These are phyloP conservation scores for Metahyphopichia silvanorum DNA, from an alignment of 805 yeast genomes.

Conservation along the genomic window DNA sequence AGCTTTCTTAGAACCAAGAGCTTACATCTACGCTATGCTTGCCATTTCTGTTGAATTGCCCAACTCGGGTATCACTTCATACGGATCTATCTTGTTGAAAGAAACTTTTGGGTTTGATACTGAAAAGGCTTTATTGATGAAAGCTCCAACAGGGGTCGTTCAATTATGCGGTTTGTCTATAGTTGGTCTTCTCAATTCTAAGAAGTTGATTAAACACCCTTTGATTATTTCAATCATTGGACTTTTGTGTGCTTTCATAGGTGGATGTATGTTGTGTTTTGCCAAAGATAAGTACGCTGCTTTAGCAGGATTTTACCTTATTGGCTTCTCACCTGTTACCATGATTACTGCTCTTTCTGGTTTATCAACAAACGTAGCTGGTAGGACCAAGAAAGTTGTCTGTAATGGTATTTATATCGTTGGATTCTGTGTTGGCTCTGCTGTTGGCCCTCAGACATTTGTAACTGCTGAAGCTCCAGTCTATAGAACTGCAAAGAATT, in stretches of 20 bases:
- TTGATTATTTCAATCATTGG: neutral
- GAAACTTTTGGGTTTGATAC: constrained; percentile 22
- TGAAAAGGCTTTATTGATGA: constrained; percentile 12
- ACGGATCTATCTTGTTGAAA: constrained; percentile 20
- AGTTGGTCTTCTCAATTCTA: constrained; percentile 5
- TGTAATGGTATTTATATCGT: constrained; percentile 5
- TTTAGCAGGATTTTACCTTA: neutral
- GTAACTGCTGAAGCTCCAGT: constrained; percentile 40
- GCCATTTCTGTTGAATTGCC: constrained; percentile 21
- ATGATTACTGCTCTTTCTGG: neutral
- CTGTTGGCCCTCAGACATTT: constrained; percentile 44
- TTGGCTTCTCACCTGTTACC: neutral
- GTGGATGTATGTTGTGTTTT: neutral
- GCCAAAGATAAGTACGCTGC: neutral
- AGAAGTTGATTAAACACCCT: neutral
- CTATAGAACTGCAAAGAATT: constrained; percentile 38
- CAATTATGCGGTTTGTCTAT: neutral
- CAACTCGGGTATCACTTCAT: constrained; percentile 12
- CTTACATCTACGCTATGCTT: constrained; percentile 30
- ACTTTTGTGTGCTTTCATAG: neutral
- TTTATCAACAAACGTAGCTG: constrained; percentile 1
- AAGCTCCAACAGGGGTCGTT: constrained; percentile 9
- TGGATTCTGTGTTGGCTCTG: constrained; percentile 7
- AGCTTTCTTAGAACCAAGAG: constrained; percentile 32
- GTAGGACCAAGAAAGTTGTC: constrained; percentile 7